Base-by-base conservation (phyloP, 2,329 filamentous ascomycete species). In the Pestalotiopsis sp. region DNA sequence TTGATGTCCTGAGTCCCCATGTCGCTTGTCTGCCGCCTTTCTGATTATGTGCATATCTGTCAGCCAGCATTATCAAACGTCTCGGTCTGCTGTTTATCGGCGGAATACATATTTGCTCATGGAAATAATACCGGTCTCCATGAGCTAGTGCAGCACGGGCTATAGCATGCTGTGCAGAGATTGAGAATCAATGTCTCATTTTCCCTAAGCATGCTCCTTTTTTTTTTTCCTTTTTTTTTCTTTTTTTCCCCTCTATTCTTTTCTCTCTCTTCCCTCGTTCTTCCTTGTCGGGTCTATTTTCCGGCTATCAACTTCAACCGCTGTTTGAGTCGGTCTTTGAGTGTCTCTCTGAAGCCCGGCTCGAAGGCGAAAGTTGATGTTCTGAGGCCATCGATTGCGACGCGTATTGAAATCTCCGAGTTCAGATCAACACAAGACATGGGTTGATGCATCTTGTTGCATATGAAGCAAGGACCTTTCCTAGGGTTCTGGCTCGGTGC, bases 371-470 rank as follows among this genome's bases (percentile, higher is more conserved):
- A 66, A 17, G 66, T 48, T 13, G 65, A 39, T 3, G 68, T 44
- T 35, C 75, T 73, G 9, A 78, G 69, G 38, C 65, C 65, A 66
- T 78, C 76, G 30, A 79, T 70, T 4, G 74, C 75, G 13, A 78
- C 17, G 20, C 77, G 71, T 56, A 79, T 39, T 3, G 73, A 74
- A 9, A 73, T 64, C 52, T 76, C 73, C 0, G 73, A 75, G 58
- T 70, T 70, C 1, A 74, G 60, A 64, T 77, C 60, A 35, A 77
- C 48, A 61, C 76, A 78, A 10, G 64, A 68, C 6, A 52, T 39
- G 7, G 48, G 44, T 7, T 57, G 30, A 38, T 76, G 73, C 13
- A 30, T 58, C 24, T 20, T 30, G 17, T 22, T 22, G 39, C 75
- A 77, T 20, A 74, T 22, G 20, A 71, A 38, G 67, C 76, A 76